Percentiles rank a stretch among this genome's conserved stretches.
These are phyloP conservation scores for Pyrus bretschneideri DNA, from an alignment of 306 rosid species.

Conservation along the genomic window DNA sequence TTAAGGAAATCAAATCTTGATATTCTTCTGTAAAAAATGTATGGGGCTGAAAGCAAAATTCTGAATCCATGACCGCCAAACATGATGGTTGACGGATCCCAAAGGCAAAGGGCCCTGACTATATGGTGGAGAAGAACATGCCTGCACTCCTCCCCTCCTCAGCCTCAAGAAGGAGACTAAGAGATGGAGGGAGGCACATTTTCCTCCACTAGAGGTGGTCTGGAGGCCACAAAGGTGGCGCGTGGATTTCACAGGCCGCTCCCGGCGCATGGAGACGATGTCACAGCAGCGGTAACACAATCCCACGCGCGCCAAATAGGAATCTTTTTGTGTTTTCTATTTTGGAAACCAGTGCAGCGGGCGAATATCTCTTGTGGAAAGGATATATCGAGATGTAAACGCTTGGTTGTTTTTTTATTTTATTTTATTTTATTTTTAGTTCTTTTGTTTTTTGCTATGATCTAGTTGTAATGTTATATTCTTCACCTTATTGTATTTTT, in stretches of 20 bases:
- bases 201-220: background rate
- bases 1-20: background rate
- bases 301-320: background rate
- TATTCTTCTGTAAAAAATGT: background rate
- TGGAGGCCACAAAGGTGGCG: background rate
- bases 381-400: too few relatives aligned
- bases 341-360: background rate
- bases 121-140: background rate
- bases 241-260: background rate
- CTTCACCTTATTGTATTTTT: background rate
- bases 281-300: background rate
- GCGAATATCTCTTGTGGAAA: background rate
- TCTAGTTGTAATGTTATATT: background rate
- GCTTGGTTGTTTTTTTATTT: too few relatives aligned
- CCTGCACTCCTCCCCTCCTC: background rate
- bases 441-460: background rate
- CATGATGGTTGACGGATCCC: background rate
- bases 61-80: background rate
- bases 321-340: background rate
- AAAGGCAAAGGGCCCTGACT: background rate
- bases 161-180: background rate
- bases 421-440: too few relatives aligned
- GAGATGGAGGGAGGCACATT: background rate
- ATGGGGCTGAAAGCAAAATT: background rate
- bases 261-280: background rate